These are phyloP conservation scores for Skeletonema potamos DNA, from an alignment of 108 stramenopile species.

Conservation along the genomic window DNA sequence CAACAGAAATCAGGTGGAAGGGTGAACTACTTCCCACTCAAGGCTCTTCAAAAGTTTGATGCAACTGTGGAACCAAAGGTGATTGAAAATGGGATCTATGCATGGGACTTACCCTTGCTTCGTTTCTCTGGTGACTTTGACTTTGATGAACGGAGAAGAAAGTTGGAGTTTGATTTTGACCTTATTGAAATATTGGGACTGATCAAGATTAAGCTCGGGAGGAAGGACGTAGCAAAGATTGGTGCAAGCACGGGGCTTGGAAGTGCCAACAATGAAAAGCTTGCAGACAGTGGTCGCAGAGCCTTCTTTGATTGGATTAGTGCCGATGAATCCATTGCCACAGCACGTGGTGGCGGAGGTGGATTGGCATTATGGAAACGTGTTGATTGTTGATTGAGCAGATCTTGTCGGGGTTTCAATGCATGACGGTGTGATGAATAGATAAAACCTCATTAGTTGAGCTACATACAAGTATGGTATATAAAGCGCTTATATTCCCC, in stretches of 20 bases:
- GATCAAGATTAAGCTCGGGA: constrained; percentile 50
- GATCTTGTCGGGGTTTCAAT: too few relatives aligned
- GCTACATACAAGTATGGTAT: too few relatives aligned
- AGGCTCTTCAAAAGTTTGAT: constrained; percentile 88
- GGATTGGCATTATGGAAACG: constrained; percentile 91
- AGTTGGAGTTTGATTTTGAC: constrained; percentile 89
- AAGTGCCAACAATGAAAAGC: constrained; percentile 75
- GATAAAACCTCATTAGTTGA: too few relatives aligned
- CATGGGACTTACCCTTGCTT: constrained; percentile 74
- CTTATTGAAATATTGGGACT: constrained; percentile 54
- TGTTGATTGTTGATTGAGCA: constrained; percentile 17
- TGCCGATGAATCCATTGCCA: constrained; percentile 87
- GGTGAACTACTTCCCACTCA: constrained; percentile 92
- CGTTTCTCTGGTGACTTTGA: constrained; percentile 81
- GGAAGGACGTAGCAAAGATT: constrained; percentile 53
- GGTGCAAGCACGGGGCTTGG: constrained; percentile 80
- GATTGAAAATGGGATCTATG: constrained; percentile 87
- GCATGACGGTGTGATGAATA: too few relatives aligned
- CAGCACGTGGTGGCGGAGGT: constrained; percentile 91
- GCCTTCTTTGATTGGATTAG: constrained; percentile 93
- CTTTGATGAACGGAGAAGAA: constrained; percentile 66
- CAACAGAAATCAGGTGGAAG: constrained; percentile 68
- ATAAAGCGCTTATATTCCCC: too few relatives aligned
- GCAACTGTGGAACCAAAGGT: constrained; percentile 46
- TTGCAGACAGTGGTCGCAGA: constrained; percentile 57